phyloP scores from a whole-genome alignment of 768 basidiomycete species.

The Pulveroboletus sp. region DNA sequence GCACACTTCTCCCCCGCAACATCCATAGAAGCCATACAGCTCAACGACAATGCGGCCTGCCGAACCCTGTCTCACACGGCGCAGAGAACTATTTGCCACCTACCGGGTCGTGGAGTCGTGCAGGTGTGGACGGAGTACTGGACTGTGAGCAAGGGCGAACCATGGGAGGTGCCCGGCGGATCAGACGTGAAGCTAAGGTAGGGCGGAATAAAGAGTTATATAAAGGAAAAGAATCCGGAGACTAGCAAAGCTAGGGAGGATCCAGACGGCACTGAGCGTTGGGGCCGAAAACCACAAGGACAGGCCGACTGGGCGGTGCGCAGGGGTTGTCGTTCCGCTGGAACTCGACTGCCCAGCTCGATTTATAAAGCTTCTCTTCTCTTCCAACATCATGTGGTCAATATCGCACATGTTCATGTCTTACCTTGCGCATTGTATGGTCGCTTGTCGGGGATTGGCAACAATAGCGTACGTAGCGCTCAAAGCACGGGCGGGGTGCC shows the following conservation, averaged over 20 bases:
- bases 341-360: too few species aligned
- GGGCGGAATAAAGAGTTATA: constrained; percentile 16
- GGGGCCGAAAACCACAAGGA: constrained; percentile 34
- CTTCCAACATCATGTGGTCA: too few species aligned
- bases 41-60: neutral
- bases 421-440: too few species aligned
- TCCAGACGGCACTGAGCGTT: constrained; percentile 34
- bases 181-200: constrained; percentile 17
- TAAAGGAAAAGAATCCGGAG: constrained; percentile 29
- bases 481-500: too few species aligned
- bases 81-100: constrained; percentile 44
- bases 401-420: too few species aligned
- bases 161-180: constrained; percentile 16
- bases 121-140: constrained; percentile 32
- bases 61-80: constrained; percentile 25
- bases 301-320: constrained; percentile 7
- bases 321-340: neutral
- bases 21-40: neutral
- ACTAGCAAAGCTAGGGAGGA: constrained; percentile 33
- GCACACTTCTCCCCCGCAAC: neutral
- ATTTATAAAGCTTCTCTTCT: too few species aligned
- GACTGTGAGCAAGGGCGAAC: constrained; percentile 22
- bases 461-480: too few species aligned
- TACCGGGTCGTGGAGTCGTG: constrained; percentile 41
- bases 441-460: too few species aligned